Conservation (phyloP, 805 yeast genomes). For the Cyberlindnera mycetangii region DNA sequence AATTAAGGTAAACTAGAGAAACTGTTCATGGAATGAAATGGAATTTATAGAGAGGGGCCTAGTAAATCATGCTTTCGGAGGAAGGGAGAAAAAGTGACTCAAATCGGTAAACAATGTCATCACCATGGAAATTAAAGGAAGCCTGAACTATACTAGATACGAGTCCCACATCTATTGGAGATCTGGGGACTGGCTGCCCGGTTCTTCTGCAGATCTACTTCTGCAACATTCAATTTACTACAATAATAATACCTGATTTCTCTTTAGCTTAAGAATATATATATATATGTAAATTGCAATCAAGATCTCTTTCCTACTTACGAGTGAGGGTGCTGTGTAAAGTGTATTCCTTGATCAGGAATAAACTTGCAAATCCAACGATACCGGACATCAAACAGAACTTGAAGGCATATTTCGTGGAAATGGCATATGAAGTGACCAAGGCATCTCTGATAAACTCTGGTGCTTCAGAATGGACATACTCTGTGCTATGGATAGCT, state of each 20-base stretch:
- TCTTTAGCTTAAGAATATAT: too few relatives aligned
- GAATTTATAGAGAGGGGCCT: background rate
- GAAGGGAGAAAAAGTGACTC: too few relatives aligned
- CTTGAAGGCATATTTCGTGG: slow-evolving; percentile 51
- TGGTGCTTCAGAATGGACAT: slow-evolving; percentile 51
- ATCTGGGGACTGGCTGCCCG: too few relatives aligned
- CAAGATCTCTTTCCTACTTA: slow-evolving; percentile 13
- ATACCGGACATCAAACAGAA: slow-evolving; percentile 39
- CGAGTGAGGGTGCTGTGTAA: slow-evolving; percentile 52
- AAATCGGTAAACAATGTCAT: too few relatives aligned
- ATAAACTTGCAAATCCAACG: slow-evolving; percentile 39
- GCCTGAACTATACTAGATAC: too few relatives aligned
- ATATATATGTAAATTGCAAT: background rate
- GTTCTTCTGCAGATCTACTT: too few relatives aligned
- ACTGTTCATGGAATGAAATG: background rate
- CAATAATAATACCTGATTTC: too few relatives aligned
- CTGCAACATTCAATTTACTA: too few relatives aligned
- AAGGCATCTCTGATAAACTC: slow-evolving; percentile 44
- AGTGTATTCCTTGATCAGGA: slow-evolving; percentile 55
- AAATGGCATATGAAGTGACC: slow-evolving; percentile 47
- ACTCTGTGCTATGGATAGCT: slow-evolving; percentile 57
- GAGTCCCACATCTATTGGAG: too few relatives aligned
- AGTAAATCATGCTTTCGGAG: too few relatives aligned
- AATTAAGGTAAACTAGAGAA: too few relatives aligned
- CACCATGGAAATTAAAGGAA: too few relatives aligned